A percentile compares a stretch with the other conserved stretches of the same genome.
Conservation (phyloP, 2,329 filamentous ascomycete species). For the Periconia sp. region DNA sequence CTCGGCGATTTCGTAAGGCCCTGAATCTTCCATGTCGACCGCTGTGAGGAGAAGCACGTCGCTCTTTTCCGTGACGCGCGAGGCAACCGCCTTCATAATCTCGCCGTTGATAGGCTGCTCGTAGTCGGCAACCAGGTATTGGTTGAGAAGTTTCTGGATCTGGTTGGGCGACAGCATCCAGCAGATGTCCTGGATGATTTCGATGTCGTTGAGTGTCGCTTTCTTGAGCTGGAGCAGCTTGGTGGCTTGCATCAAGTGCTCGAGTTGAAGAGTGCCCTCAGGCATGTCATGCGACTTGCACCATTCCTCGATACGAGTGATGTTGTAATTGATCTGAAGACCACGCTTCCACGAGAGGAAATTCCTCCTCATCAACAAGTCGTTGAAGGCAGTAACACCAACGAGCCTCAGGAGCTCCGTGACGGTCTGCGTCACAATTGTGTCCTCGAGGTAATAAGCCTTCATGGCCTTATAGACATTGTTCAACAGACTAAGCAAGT, state of each 20-base stretch:
- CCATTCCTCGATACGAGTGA: conserved; percentile 99
- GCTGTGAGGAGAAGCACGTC: conserved; percentile 92
- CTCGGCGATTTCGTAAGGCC: conserved; percentile 97
- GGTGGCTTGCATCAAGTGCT: conserved; percentile 99
- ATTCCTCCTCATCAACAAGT: conserved; percentile 95
- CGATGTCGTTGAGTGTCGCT: conserved; percentile 97
- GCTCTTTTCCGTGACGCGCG: conserved; percentile 96
- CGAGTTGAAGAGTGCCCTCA: conserved; percentile 93
- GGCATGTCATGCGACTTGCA: conserved; percentile 99
- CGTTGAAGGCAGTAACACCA: conserved; percentile 97
- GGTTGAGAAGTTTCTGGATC: conserved; percentile 98
- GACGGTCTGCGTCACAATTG: conserved; percentile 93
- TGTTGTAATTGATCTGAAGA: conserved; percentile 99
- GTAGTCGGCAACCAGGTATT: conserved; percentile 98
- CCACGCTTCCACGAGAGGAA: conserved; percentile 99
- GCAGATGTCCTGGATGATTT: conserved; percentile 99
- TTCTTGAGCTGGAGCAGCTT: conserved; percentile 99
- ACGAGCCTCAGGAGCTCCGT: conserved; percentile 92
- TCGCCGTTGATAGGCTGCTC: conserved; percentile 99
- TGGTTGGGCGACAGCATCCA: conserved; percentile 99
- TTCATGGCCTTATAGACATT: conserved; percentile 99
- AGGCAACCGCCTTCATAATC: conserved; percentile 99
- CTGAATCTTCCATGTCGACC: conserved; percentile 98
- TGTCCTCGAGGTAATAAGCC: conserved; percentile 95
- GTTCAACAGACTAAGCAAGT: conserved; percentile 92